Evolutionary conservation across 2,329 filamentous ascomycete genomes (phyloP).

Genomic region (Dactylonectria macrodidyma): DNA sequence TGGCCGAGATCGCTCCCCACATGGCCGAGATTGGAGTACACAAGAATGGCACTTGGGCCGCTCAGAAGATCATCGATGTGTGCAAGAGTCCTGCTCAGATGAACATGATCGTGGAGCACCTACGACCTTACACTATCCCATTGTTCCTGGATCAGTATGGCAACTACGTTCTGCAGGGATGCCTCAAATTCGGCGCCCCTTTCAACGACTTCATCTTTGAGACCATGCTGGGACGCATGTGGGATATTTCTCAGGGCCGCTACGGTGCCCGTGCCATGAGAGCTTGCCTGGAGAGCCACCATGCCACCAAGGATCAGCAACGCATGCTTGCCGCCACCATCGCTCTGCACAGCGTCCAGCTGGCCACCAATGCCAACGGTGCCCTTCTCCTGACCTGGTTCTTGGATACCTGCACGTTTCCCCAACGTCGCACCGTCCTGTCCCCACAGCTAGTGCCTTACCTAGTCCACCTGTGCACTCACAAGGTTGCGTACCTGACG

Average conservation of each 20-base stretch:
- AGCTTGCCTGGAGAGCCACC: conserved; percentile 95
- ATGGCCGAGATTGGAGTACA: conserved; percentile 97
- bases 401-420: conserved; percentile 97
- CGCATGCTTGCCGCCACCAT: conserved; percentile 94
- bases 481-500: conserved; percentile 98
- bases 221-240: conserved; percentile 93
- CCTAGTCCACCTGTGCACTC: conserved; percentile 94
- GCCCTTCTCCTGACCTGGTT: conserved; percentile 97
- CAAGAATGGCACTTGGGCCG: conserved; percentile 99
- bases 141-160: conserved; percentile 98
- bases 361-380: conserved; percentile 96
- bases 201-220: conserved; percentile 99
- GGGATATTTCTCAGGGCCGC: conserved; percentile 92
- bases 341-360: conserved; percentile 95
- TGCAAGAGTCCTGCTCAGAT: conserved; percentile 89
- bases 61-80: conserved; percentile 98
- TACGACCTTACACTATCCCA: conserved; percentile 89
- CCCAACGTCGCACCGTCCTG: conserved; percentile 89
- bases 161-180: conserved; percentile 98
- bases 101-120: conserved; percentile 84
- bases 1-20: conserved; percentile 88
- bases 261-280: conserved; percentile 97
- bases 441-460: conserved; percentile 94
- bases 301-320: conserved; percentile 95
- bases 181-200: conserved; percentile 89